A percentile compares a stretch with the other conserved stretches of the same genome.
phyloP scores from a whole-genome alignment of 164 flowering plant genomes.

The Aristolochia fimbriata region DNA sequence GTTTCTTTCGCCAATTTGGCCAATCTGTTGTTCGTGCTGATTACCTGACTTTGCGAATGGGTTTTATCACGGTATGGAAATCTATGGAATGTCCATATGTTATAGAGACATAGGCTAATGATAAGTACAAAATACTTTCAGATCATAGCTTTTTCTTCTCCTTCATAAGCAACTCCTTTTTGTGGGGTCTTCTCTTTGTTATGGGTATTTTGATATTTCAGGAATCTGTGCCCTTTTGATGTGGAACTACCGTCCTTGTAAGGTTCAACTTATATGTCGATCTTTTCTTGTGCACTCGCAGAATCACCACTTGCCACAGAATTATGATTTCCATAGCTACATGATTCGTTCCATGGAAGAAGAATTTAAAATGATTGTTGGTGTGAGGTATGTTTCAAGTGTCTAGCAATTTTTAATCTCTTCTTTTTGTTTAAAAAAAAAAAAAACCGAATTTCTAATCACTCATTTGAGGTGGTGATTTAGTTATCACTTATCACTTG shows the following conservation, averaged over 20 bases:
- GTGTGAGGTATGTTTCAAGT: conserved; percentile 64
- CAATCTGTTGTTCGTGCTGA: conserved; percentile 81
- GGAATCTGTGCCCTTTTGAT: background rate
- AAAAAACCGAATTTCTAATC: too few species aligned
- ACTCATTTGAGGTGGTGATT: too few species aligned
- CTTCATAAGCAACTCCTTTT: background rate
- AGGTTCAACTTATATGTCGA: background rate
- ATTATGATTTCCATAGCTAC: conserved; percentile 95
- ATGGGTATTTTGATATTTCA: too few species aligned
- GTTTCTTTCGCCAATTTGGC: conserved; percentile 96
- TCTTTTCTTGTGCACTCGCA: conserved; percentile 30
- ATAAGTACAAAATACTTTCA: too few species aligned
- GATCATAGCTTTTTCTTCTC: too few species aligned
- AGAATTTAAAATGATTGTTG: conserved; percentile 88
- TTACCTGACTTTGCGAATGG: conserved; percentile 82
- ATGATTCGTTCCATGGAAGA: conserved; percentile 99
- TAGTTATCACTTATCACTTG: too few species aligned
- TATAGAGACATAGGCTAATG: background rate
- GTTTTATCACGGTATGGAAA: conserved; percentile 66
- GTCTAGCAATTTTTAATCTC: background rate
- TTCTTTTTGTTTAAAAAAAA: too few species aligned
- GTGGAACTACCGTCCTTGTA: background rate
- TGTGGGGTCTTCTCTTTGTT: background rate
- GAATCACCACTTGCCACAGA: conserved; percentile 83
- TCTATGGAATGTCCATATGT: conserved; percentile 1